phyloP scores from a whole-genome alignment of 1,139 yeast species.

The Geotrichum europaeum region DNA sequence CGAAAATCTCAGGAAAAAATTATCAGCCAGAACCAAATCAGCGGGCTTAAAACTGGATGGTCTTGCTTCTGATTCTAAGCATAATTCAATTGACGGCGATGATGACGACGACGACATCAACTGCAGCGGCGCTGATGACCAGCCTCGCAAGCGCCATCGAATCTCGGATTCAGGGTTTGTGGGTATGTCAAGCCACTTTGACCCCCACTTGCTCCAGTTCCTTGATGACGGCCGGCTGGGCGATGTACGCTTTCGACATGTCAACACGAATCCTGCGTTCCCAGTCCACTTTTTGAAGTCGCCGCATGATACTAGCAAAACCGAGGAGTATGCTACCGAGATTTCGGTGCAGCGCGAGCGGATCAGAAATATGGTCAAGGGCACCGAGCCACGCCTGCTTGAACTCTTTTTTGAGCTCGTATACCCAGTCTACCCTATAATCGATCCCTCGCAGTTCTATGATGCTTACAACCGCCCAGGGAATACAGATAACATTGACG shows the following conservation, averaged over 20 bases:
- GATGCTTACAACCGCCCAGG: conserved; percentile 25
- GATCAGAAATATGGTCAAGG: conserved; percentile 22
- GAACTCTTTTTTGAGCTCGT: conserved; percentile 34
- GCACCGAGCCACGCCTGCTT: conserved; percentile 29
- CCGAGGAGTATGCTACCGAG: conserved; percentile 9
- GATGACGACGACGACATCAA: background rate
- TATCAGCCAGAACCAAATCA: background rate
- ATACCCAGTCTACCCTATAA: conserved; percentile 35
- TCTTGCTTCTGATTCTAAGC: background rate
- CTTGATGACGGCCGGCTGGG: conserved; percentile 25
- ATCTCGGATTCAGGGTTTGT: background rate
- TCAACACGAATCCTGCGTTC: conserved; percentile 22
- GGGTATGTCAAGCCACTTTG: conserved; percentile 2
- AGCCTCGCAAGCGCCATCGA: background rate
- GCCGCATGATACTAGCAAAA: conserved; percentile 19
- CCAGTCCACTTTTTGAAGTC: conserved; percentile 29
- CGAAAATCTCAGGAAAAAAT: background rate
- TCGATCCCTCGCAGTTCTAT: conserved; percentile 32
- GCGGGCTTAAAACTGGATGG: background rate
- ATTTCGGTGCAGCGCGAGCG: conserved; percentile 21
- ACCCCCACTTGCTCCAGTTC: conserved; percentile 5
- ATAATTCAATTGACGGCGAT: background rate
- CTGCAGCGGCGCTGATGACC: background rate
- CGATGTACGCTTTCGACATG: conserved; percentile 31
- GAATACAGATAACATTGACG: conserved; percentile 27